Conservation (phyloP, 2,329 filamentous ascomycete genomes). For the Colletotrichum cuscutae region DNA sequence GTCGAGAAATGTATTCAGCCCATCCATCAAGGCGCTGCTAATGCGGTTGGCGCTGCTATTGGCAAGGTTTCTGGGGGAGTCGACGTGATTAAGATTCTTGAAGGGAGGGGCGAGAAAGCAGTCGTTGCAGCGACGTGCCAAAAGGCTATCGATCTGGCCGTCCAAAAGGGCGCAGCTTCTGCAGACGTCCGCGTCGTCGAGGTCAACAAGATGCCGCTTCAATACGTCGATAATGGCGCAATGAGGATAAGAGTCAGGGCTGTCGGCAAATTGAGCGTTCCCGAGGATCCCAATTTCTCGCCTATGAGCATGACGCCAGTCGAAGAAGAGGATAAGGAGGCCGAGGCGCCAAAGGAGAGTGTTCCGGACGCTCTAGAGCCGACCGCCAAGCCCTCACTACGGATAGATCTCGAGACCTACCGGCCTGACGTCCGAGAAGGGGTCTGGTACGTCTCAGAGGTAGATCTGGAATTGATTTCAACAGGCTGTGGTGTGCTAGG, state of each 20-base stretch:
- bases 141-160: conserved; percentile 34
- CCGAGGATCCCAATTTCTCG: conserved; percentile 36
- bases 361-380: conserved; percentile 43
- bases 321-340: conserved; percentile 35
- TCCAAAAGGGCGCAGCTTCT: conserved; percentile 11
- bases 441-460: conserved; percentile 36
- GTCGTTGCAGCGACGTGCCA: conserved; percentile 52
- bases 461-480: conserved; percentile 38
- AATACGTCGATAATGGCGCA: conserved; percentile 48
- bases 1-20: conserved; percentile 62
- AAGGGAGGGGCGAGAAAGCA: conserved; percentile 48
- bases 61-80: conserved; percentile 64
- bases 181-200: conserved; percentile 55
- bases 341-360: conserved; percentile 39
- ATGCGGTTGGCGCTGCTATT: conserved; percentile 70
- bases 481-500: conserved; percentile 40
- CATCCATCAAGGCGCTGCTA: conserved; percentile 64
- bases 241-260: conserved; percentile 48
- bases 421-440: conserved; percentile 19
- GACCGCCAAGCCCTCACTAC: conserved; percentile 44
- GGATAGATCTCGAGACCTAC: conserved; percentile 42
- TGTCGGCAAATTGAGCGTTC: conserved; percentile 46
- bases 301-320: conserved; percentile 31
- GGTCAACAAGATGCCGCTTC: conserved; percentile 54
- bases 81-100: conserved; percentile 60